Percentiles rank a stretch among this genome's conserved stretches.
Evolutionary conservation across 192 early-diverging fungal species (phyloP).

Genomic region (Dispira simplex): DNA sequence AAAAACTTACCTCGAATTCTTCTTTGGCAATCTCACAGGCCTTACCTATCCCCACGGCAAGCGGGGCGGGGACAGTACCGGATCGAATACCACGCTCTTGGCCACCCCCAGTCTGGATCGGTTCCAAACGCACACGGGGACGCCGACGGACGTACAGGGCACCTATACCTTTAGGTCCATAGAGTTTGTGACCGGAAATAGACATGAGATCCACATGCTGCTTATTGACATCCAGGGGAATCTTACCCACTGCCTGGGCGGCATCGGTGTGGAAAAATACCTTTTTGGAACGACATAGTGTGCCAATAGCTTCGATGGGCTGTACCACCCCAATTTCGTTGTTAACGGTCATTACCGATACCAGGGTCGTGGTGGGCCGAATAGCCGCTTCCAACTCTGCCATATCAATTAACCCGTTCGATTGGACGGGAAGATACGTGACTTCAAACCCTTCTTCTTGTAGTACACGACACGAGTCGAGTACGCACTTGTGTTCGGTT

Average conservation of each 20-base stretch:
- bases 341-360: conserved; percentile 95
- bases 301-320: conserved; percentile 80
- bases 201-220: conserved; percentile 94
- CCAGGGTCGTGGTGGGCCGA: conserved; percentile 76
- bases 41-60: conserved; percentile 81
- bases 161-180: conserved; percentile 96
- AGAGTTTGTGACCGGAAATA: conserved; percentile 94
- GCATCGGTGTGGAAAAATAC: conserved; percentile 96
- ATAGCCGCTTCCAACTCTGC: conserved; percentile 67
- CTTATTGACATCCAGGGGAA: conserved; percentile 77
- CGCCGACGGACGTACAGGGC: conserved; percentile 84
- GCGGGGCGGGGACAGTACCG: conserved; percentile 84
- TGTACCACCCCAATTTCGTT: conserved; percentile 98
- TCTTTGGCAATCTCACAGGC: conserved; percentile 62
- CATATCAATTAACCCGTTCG: conserved; percentile 72
- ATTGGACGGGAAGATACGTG: conserved; percentile 79
- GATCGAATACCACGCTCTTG: conserved; percentile 90
- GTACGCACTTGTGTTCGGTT: conserved; percentile 97
- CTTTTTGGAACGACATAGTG: conserved; percentile 68
- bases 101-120: conserved; percentile 84
- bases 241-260: conserved; percentile 92
- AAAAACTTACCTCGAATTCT: conserved; percentile 58
- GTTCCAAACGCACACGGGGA: conserved; percentile 84
- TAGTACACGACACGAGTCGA: conserved; percentile 91
- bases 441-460: conserved; percentile 93